Base-by-base conservation (phyloP, 208 protist species). In the Acanthamoeba triangularis region DNA sequence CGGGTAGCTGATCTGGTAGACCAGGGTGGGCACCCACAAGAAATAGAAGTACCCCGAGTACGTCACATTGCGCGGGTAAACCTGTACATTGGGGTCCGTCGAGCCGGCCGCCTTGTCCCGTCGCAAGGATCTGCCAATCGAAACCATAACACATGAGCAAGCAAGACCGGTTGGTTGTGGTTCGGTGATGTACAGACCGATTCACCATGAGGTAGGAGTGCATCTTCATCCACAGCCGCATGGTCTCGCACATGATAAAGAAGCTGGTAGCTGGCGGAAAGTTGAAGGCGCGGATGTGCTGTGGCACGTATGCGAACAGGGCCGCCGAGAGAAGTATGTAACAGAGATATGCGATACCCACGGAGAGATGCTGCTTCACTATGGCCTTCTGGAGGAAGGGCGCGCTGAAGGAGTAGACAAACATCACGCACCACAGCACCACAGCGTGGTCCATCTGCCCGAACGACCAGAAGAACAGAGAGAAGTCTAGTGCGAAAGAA, bases 221-320 rank as follows among this genome's bases (percentile, higher is more conserved):
- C 90, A 94, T 84, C 72, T 94, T 94, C 90, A 94, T 94, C 61
- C 88, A 93, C n/a, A 93, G 13, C 11, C 88, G 88, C 88, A 93
- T 76, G 23, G 54, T 44, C 44, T 93, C 88, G 37, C 44, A 72
- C 88, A 93, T 93, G 88, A 93, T 25, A 10, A 76, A 78, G 13
- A 93, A 72, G 44, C 44, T 59, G 5, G 88, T 93, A 35, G 88
- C 88, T 28, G 88, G 88, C 18, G 88, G 88, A 18, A 93, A 91
- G 59, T 91, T 69, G 33, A 61, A 91, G 59, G 49, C 56, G 13
- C 84, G n/a, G 25, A 91, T 91, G 84, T 91, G 35, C 52, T 28
- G 10, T 30, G 56, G 59, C 20, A 91, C 59, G 59, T 49, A 91
- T 14, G n/a, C 18, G 84, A 91, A 91, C 14, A 91, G 30, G 44